A percentile compares a stretch with the other conserved stretches of the same genome.
Conservation (phyloP, 2,329 filamentous ascomycete genomes). For the Neospermospora avenae region DNA sequence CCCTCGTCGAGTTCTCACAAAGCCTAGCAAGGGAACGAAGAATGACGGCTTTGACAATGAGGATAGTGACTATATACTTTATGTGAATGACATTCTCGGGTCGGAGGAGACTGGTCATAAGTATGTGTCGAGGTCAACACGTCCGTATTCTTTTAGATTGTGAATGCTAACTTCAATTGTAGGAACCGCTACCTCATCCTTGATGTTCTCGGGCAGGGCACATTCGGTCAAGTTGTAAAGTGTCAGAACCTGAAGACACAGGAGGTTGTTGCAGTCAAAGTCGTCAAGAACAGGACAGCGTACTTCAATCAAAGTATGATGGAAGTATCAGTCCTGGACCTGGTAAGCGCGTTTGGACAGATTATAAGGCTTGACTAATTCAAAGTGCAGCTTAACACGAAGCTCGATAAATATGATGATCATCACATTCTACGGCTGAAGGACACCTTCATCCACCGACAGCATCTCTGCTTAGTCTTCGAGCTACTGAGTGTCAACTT, state of each 20-base stretch:
- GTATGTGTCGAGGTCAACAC: conserved; percentile 47
- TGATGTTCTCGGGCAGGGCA: conserved; percentile 94
- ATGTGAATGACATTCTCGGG: conserved; percentile 96
- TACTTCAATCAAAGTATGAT: conserved; percentile 99
- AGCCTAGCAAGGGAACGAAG: conserved; percentile 97
- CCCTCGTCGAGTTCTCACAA: conserved; percentile 90
- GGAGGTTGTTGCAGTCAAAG: conserved; percentile 97
- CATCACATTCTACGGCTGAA: conserved; percentile 92
- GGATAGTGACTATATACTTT: conserved; percentile 98
- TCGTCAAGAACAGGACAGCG: conserved; percentile 97
- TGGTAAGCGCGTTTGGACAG: conserved; percentile 54
- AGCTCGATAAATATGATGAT: conserved; percentile 98
- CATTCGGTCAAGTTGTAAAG: conserved; percentile 97
- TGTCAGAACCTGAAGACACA: conserved; percentile 98
- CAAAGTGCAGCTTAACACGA: conserved; percentile 75
- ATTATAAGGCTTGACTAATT: conserved; percentile 10
- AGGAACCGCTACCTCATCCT: conserved; percentile 95
- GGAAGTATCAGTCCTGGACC: conserved; percentile 95
- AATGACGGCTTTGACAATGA: conserved; percentile 99
- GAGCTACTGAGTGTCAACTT: conserved; percentile 95
- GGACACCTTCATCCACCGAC: conserved; percentile 96
- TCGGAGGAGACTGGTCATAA: conserved; percentile 98
- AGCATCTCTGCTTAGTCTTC: conserved; percentile 95
- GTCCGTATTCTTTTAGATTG: conserved; percentile 13
- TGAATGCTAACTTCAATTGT: conserved; percentile 30